phyloP scores from a whole-genome alignment of 169 alveolate genomes.

The Plasmodium vinckei region DNA sequence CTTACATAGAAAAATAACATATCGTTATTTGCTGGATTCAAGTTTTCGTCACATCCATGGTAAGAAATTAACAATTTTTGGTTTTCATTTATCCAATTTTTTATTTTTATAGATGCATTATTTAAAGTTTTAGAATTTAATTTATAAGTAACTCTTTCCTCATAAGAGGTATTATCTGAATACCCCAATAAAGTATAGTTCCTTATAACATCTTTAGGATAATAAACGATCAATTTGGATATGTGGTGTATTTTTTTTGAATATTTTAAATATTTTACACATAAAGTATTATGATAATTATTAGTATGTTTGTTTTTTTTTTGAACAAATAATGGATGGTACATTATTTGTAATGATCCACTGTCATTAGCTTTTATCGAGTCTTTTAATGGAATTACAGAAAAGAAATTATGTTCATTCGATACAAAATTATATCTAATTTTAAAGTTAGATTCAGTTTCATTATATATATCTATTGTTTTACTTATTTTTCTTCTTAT shows the following conservation, averaged over 20 bases:
- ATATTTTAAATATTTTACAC: constrained; percentile 62
- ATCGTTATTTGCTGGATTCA: constrained; percentile 5
- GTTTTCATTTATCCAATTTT: constrained; percentile 68
- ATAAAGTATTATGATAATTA: constrained; percentile 65
- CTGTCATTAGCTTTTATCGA: constrained; percentile 43
- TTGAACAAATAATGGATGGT: constrained; percentile 59
- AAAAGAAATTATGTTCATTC: constrained; percentile 57
- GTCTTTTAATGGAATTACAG: constrained; percentile 39
- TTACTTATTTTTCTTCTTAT: constrained; percentile 41
- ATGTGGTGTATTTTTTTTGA: constrained; percentile 56
- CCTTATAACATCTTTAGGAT: constrained; percentile 42
- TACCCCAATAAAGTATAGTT: constrained; percentile 65
- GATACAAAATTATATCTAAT: constrained; percentile 50
- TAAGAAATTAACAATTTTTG: constrained; percentile 30
- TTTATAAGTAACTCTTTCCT: constrained; percentile 35
- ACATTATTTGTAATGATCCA: constrained; percentile 39
- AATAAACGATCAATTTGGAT: constrained; percentile 52
- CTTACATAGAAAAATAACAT: constrained; percentile 60
- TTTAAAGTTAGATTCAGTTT: constrained; percentile 57
- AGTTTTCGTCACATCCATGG: constrained; percentile 22
- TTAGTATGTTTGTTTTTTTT: constrained; percentile 49
- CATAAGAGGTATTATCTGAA: constrained; percentile 37
- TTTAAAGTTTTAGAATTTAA: constrained; percentile 53
- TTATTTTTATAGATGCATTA: constrained; percentile 44
- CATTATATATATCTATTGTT: constrained; percentile 45